Base-by-base conservation (phyloP, 2,329 filamentous ascomycete genomes). In the Cladosporium sp. region DNA sequence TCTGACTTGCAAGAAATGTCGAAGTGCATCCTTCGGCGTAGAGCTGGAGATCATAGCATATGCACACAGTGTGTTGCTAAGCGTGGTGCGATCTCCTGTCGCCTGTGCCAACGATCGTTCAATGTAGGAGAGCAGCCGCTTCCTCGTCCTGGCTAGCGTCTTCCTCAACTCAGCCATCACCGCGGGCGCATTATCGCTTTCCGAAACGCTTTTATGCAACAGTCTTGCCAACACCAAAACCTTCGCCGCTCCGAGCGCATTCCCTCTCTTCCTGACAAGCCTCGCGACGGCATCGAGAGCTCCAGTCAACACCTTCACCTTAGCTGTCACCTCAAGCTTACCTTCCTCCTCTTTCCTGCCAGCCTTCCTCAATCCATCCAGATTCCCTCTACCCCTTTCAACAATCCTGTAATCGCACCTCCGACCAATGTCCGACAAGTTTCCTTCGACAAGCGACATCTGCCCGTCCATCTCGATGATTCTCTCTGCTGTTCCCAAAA, bases 401-500 rank as follows among this genome's bases (percentile, higher is more conserved):
- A 95, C 76, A 22, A 84, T 77, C 49, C 78, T 74, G 35, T 88
- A 80, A 48, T 91, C 90, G 70, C 92, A 96, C 53, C 82, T 81
- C 40, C 81, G 80, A 43, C 89, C 88, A 73, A 95, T 85, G 54
- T 77, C 77, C 13, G 80, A 80, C 48, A 97, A 77, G 35, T 84
- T 80, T 4, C 77, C 74, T 69, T 95, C 89, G 13, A 89, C 85
- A 10, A 76, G 73, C 56, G 85, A 80, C 72, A 93, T 92, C 66
- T 92, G 84, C 37, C 71, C 72, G 60, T 89, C 86, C 89, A 97
- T 95, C 56, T 84, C 80, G 51, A 96, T 86, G 60, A 97, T 97
- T n/a, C 85, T 85, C 71, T 96, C 91, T 51, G 92, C 92, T 0
- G 92, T 96, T 49, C 88, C 88, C 22, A 97, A 82, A 8, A 97